A percentile compares a stretch with the other conserved stretches of the same genome.
Evolutionary conservation across 139 green algal species (phyloP).

Genomic region (Chlorella sp.): DNA sequence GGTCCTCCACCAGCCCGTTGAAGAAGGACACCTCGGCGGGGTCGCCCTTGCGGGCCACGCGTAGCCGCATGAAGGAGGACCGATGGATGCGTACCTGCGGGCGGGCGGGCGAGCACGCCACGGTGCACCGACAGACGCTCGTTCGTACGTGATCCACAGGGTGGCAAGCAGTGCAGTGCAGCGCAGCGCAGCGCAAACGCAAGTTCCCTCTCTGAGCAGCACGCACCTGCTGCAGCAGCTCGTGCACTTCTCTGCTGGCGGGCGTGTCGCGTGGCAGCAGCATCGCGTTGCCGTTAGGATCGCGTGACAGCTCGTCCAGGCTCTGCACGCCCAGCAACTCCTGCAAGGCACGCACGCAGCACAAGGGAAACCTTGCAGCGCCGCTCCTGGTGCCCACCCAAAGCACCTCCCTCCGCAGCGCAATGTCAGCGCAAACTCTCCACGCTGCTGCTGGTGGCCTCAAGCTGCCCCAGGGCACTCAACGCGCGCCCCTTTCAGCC

Average conservation of each 20-base stretch:
- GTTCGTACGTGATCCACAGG: no score
- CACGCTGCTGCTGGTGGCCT: neutral
- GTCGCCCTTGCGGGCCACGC: conserved; percentile 52
- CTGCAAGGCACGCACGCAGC: conserved; percentile 8
- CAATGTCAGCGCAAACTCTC: neutral
- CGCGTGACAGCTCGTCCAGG: conserved; percentile 41
- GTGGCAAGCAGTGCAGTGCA: no score
- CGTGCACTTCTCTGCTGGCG: conserved; percentile 30
- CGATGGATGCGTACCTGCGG: conserved; percentile 50
- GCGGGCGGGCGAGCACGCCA: no score
- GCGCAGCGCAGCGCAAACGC: no score
- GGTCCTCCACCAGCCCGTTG: conserved; percentile 72
- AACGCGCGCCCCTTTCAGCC: no score
- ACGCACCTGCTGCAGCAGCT: conserved; percentile 49
- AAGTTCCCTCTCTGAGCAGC: no score
- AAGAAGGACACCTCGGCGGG: conserved; percentile 57
- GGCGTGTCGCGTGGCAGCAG: conserved; percentile 32
- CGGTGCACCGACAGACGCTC: no score
- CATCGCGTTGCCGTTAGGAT: conserved; percentile 4
- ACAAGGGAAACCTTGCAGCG: neutral
- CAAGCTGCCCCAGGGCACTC: neutral
- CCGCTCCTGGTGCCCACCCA: neutral
- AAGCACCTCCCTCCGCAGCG: neutral
- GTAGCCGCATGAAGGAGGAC: conserved; percentile 60
- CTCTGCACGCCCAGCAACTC: conserved; percentile 58